Percentiles rank a stretch among this genome's conserved stretches.
Conservation (phyloP, 1,284 basidiomycete genomes). For the Gomphus bonarii region DNA sequence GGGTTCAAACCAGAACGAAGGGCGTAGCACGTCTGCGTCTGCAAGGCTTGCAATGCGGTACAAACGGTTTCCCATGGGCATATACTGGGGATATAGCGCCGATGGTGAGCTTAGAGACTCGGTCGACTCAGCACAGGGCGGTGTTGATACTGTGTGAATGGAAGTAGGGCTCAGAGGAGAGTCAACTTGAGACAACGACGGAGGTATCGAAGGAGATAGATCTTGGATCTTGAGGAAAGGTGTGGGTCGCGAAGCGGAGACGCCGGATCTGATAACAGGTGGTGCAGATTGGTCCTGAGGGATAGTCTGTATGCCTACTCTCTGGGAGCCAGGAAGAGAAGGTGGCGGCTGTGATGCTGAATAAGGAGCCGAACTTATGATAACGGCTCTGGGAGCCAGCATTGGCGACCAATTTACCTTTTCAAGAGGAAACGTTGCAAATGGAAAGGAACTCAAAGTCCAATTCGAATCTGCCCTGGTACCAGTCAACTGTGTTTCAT, state of each 20-base stretch:
- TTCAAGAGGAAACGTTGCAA: neutral
- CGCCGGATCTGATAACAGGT: neutral
- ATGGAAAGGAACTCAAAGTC: neutral
- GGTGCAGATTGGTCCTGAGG: neutral
- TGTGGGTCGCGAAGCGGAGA: neutral
- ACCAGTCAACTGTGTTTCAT: neutral
- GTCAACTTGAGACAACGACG: neutral
- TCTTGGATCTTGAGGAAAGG: neutral
- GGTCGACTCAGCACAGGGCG: neutral
- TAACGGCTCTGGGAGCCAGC: neutral
- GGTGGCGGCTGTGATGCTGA: neutral
- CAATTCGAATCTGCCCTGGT: neutral
- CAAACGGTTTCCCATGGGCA: neutral
- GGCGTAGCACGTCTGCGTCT: neutral
- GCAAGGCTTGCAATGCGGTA: neutral
- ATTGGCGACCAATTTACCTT: neutral
- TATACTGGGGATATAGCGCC: neutral
- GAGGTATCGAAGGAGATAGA: neutral
- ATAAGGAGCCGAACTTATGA: neutral
- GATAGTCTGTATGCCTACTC: neutral
- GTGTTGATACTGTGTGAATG: neutral
- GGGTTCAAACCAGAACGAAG: constrained; percentile 4
- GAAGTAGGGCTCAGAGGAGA: neutral
- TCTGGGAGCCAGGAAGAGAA: neutral
- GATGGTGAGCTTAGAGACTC: neutral